phyloP scores from a whole-genome alignment of 192 early-diverging fungal genomes.

The Geranomyces michiganensis region DNA sequence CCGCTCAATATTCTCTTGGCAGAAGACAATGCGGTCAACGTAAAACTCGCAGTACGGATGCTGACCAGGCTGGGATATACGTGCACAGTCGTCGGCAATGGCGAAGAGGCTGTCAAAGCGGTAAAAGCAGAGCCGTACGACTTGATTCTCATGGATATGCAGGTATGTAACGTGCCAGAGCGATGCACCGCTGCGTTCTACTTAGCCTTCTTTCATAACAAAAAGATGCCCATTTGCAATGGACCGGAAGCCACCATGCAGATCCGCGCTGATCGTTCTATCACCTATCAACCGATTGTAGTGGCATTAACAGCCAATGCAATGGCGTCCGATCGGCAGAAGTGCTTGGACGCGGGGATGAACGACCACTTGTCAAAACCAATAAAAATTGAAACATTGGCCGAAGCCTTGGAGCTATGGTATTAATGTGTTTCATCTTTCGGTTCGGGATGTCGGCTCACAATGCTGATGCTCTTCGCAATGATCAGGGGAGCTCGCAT shows the following conservation, averaged over 20 bases:
- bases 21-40: slow-evolving; percentile 36
- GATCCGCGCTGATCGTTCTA: slow-evolving; percentile 64
- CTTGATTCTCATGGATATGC: slow-evolving; percentile 66
- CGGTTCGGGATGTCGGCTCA: not conserved
- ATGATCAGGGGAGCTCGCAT: slow-evolving; percentile 12
- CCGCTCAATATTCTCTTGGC: slow-evolving; percentile 20
- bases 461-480: no score
- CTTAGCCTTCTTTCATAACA: not conserved
- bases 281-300: slow-evolving; percentile 32
- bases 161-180: no score
- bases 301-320: slow-evolving; percentile 36
- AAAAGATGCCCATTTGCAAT: slow-evolving; percentile 60
- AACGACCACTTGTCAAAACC: slow-evolving; percentile 32
- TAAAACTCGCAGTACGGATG: slow-evolving; percentile 25
- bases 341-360: slow-evolving; percentile 37
- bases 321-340: slow-evolving; percentile 30
- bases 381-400: slow-evolving; percentile 26
- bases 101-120: slow-evolving; percentile 21
- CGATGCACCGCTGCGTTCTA: no score
- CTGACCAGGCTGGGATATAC: slow-evolving; percentile 18
- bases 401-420: slow-evolving; percentile 34
- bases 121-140: slow-evolving; percentile 7
- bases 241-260: slow-evolving; percentile 69
- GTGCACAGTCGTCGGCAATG: slow-evolving; percentile 17
- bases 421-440: not conserved